Base-by-base conservation (phyloP, 176 grass and related monocot species). In the Lolium rigidum region DNA sequence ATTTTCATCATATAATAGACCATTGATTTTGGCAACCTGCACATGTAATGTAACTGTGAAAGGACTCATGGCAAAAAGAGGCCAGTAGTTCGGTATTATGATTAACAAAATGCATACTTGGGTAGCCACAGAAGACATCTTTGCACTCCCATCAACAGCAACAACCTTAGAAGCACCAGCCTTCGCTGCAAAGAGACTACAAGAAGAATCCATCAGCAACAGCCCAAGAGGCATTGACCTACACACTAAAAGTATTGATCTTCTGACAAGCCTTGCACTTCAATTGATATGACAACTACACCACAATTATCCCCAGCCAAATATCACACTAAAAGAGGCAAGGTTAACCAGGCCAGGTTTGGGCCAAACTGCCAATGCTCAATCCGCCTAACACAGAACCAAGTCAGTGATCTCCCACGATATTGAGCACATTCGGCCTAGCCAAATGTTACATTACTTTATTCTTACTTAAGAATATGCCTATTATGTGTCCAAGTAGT, bases 151-250 rank as follows among this genome's bases (percentile, higher is more conserved):
- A 72, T 99, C 94, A 89, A 99, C 94, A 77, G 94, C 81, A 88
- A 96, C 50, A 59, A 96, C 92, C 89, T 58, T 89, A 49, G 97
- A 94, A 74, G 97, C 97, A 39, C 97, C 94, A 77, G 90, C 97
- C 84, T 93, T 86, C n/a, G 94, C 92, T 65, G 97, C 97, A 90
- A 99, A 99, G 87, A 99, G 94, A 74, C 97, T 99, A 84, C 54
- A 77, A 67, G 60, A 84, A 83, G 43, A 25, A 57, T 81, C 35
- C 46, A 81, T 88, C 83, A 94, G 54, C 66, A 90, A 84, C 22
- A 73, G 13, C 13, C 57, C 52, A 35, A 21, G 15, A 44, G 20
- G 64, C 20, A 58, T 49, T 43, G 7, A 83, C 11, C 2, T 39
- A 47, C 64, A 35, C 4, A 81, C 39, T 7, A 50, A 26, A 5